Base-by-base conservation (phyloP, 108 stramenopile genomes). In the Conticribra guillardii region DNA sequence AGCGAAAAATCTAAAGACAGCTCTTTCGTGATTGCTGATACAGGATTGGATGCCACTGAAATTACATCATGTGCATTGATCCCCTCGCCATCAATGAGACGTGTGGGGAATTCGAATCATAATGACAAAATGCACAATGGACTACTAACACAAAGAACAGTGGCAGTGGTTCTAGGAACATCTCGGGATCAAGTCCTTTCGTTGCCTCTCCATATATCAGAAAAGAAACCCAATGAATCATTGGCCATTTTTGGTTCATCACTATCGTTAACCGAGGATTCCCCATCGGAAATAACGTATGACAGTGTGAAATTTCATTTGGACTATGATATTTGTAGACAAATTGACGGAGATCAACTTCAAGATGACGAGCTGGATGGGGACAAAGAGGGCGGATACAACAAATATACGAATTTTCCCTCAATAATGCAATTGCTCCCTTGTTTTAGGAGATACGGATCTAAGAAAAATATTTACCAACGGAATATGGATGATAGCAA, bases 41-140 rank as follows among this genome's bases (percentile, higher is more conserved):
- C 22, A 53, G 27, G 45, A 22, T 17, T 52, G 9, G 15, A 53
- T 5, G 28, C 26, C 56, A 54, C n/a, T 19, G 69, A 70, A 27
- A 70, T 79, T 4, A 67, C 77, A 47, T 48, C 70, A 19, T 79
- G 77, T 47, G 77, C 59, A 33, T 46, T 79, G 28, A 71, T 79
- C 33, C 77, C 77, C 22, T 47, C 65, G 19, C 77, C 77, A 16
- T 30, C 32, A 41, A 49, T 79, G 5, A 66, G 32, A 65, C 29
- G 58, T 44, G 14, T 30, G 11, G 21, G 54, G 27, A 23, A 3
- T 27, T 15, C 4, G 17, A 24, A 8, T 47, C 34, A 28, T n/a
- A 11, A 50, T 44, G 27, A 17, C 5, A 16, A 34, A 19, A 1
- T 9, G n/a, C 47, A 49, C 0, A 29, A 57, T 21, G 30, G 22